Evolutionary conservation across 2,329 filamentous ascomycete genomes (phyloP).

Genomic region (Fusarium luffae): DNA sequence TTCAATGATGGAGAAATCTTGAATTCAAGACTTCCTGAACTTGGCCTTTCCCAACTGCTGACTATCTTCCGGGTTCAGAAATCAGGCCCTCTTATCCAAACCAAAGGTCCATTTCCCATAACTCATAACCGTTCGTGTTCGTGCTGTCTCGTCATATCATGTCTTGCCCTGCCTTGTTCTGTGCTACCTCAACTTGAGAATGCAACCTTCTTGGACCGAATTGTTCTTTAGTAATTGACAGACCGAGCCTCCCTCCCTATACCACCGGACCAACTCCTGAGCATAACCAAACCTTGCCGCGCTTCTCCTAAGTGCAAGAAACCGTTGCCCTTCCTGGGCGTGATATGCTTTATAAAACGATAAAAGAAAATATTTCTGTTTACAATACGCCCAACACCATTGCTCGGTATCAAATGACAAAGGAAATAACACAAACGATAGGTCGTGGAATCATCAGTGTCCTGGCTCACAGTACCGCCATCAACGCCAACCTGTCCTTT

Average conservation of each 20-base stretch:
- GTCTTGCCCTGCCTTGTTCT: not conserved
- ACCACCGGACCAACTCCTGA: slow-evolving; percentile 15
- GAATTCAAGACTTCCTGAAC: not conserved
- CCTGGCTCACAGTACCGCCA: slow-evolving; percentile 23
- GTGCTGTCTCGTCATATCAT: not conserved
- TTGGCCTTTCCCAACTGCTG: not conserved
- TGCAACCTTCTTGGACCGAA: slow-evolving; percentile 29
- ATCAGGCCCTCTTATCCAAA: not conserved
- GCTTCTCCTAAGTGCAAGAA: slow-evolving; percentile 20
- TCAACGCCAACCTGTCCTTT: slow-evolving; percentile 30
- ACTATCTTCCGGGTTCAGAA: not conserved
- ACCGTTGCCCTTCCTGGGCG: slow-evolving; percentile 14
- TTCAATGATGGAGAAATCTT: not conserved
- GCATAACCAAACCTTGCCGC: slow-evolving; percentile 22
- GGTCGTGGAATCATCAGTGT: slow-evolving; percentile 44
- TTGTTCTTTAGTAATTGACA: slow-evolving; percentile 14
- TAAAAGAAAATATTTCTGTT: slow-evolving; percentile 36
- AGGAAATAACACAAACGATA: slow-evolving; percentile 41
- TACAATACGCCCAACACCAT: slow-evolving; percentile 49
- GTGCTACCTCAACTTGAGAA: slow-evolving; percentile 25
- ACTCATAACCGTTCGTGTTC: slow-evolving; percentile 28
- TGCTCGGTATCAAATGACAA: slow-evolving; percentile 48
- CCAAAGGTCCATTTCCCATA: slow-evolving; percentile 28
- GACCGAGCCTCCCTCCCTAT: slow-evolving; percentile 28
- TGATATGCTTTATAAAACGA: slow-evolving; percentile 29